Evolutionary conservation across 202 grass and related monocot genomes (phyloP).

Genomic region (Saccharum hybrid): DNA sequence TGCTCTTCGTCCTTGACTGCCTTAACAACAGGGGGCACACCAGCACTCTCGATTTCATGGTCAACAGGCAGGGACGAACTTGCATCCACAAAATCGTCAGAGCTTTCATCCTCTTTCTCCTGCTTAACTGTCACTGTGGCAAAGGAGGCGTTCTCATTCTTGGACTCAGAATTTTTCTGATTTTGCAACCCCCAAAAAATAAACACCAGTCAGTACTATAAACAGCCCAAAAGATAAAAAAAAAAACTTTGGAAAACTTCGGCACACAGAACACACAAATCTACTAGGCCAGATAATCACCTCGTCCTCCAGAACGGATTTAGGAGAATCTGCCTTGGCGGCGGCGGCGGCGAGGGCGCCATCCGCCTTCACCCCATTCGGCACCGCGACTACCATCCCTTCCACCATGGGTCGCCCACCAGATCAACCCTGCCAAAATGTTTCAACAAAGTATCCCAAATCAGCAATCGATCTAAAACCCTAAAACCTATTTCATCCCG

Average conservation of each 20-base stretch:
- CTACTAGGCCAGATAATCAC: slow-evolving; percentile 37
- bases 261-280: background rate
- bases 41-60: slow-evolving; percentile 48
- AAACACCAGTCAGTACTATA: background rate
- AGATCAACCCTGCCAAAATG: slow-evolving; percentile 36
- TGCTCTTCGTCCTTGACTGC: slow-evolving; percentile 54
- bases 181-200: slow-evolving; percentile 2
- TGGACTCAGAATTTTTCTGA: slow-evolving; percentile 57
- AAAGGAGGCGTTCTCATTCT: background rate
- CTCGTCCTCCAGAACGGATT: slow-evolving; percentile 86
- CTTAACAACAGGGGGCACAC: slow-evolving; percentile 16
- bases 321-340: slow-evolving; percentile 67
- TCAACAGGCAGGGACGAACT: slow-evolving; percentile 45
- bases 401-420: slow-evolving; percentile 29
- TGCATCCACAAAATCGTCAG: slow-evolving; percentile 27
- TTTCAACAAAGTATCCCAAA: background rate
- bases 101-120: slow-evolving; percentile 10
- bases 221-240: background rate
- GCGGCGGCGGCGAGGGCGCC: background rate
- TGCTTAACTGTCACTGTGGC: slow-evolving; percentile 13
- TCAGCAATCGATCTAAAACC: slow-evolving; percentile 27
- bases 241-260: background rate
- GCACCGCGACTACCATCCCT: slow-evolving; percentile 52
- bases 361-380: slow-evolving; percentile 49
- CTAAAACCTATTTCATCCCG: background rate